Conservation (phyloP, 1,139 yeast species). For the Pichia sp. region DNA sequence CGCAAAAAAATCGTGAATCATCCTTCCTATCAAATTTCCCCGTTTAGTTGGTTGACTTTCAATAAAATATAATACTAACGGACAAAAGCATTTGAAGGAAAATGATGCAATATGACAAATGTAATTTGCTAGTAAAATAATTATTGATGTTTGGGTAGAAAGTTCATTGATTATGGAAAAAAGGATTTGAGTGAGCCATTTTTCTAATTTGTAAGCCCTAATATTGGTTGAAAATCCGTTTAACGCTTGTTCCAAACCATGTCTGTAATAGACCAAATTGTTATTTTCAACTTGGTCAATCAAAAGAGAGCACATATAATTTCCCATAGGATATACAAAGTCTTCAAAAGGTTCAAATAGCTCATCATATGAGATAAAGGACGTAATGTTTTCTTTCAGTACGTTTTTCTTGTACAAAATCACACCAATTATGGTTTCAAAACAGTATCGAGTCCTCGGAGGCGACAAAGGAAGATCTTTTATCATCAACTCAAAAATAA, state of each 20-base stretch:
- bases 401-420: conserved; percentile 31
- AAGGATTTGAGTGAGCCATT: conserved; percentile 29
- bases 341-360: conserved; percentile 21
- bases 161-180: conserved; percentile 39
- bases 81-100: conserved; percentile 24
- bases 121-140: conserved; percentile 29
- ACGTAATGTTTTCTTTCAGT: conserved; percentile 11
- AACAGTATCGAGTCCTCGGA: conserved; percentile 31
- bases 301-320: conserved; percentile 36
- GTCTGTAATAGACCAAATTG: conserved; percentile 16
- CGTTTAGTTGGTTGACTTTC: conserved; percentile 19
- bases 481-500: conserved; percentile 26
- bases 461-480: conserved; percentile 12
- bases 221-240: conserved; percentile 22
- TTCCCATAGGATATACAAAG: conserved; percentile 35
- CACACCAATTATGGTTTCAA: conserved; percentile 41
- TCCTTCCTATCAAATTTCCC: conserved; percentile 16
- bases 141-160: conserved; percentile 18
- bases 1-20: conserved; percentile 26
- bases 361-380: conserved; percentile 26
- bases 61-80: conserved; percentile 30
- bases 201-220: conserved; percentile 24
- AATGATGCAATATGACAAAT: conserved; percentile 24
- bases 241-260: conserved; percentile 16
- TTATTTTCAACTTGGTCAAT: conserved; percentile 29